These are phyloP conservation scores for Panellus pusillus DNA, from an alignment of 768 basidiomycete species.

Conservation along the genomic window DNA sequence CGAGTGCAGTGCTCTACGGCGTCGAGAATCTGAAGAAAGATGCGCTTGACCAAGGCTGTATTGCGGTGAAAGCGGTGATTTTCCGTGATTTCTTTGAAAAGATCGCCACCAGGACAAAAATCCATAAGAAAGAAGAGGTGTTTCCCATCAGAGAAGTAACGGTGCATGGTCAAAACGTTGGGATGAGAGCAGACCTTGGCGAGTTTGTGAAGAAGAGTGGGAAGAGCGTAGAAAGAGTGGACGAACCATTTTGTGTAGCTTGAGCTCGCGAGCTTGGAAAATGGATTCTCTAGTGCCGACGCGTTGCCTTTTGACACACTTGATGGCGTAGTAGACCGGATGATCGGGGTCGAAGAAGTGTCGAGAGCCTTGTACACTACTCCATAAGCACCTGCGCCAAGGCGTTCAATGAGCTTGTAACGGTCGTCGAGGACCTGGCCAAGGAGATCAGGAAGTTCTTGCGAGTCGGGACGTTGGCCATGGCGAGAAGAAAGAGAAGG, in stretches of 20 bases:
- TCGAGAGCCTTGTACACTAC: constrained; percentile 75
- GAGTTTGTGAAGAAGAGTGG: background rate
- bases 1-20: constrained; percentile 75
- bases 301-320: constrained; percentile 66
- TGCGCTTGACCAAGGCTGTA: constrained; percentile 58
- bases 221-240: background rate
- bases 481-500: constrained; percentile 26
- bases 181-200: constrained; percentile 41
- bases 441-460: constrained; percentile 52
- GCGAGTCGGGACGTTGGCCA: constrained; percentile 40
- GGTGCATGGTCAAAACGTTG: constrained; percentile 69
- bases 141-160: constrained; percentile 56
- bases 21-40: constrained; percentile 80
- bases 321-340: constrained; percentile 63
- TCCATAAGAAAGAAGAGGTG: constrained; percentile 71
- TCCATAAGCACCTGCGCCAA: constrained; percentile 78
- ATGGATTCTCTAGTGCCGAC: constrained; percentile 54
- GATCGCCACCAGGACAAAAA: constrained; percentile 58
- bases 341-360: constrained; percentile 36
- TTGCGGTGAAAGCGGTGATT: constrained; percentile 54
- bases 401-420: constrained; percentile 56
- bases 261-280: constrained; percentile 70
- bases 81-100: constrained; percentile 71
- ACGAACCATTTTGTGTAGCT: constrained; percentile 49
- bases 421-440: constrained; percentile 45